phyloP scores from a whole-genome alignment of 495 filamentous ascomycete species.

The Hyaloscypha hepaticicola region DNA sequence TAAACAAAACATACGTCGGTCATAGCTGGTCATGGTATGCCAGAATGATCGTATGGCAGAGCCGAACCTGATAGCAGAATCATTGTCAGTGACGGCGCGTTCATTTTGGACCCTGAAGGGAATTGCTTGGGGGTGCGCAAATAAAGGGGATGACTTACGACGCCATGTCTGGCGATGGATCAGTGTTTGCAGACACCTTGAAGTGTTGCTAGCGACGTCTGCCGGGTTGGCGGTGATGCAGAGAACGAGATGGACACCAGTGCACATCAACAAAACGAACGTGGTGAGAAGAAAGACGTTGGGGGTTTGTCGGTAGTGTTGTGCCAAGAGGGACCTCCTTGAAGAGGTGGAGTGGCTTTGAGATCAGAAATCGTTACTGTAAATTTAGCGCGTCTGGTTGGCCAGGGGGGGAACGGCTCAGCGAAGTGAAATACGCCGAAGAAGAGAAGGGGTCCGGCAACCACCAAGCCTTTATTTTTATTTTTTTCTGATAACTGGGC shows the following conservation, averaged over 20 bases:
- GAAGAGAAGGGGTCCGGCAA: neutral
- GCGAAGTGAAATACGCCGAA: neutral
- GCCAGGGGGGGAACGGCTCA: neutral
- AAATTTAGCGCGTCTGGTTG: neutral
- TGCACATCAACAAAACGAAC: slow-evolving; percentile 6
- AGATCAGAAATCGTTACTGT: neutral
- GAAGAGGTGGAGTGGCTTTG: neutral
- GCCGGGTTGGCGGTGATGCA: slow-evolving; percentile 20
- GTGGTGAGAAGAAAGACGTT: slow-evolving; percentile 2
- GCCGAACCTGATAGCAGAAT: slow-evolving; percentile 25
- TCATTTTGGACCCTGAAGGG: slow-evolving; percentile 3
- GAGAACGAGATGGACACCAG: neutral
- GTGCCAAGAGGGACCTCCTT: neutral
- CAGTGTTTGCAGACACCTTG: slow-evolving; percentile 29
- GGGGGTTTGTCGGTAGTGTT: slow-evolving; percentile 9
- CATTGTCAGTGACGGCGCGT: slow-evolving; percentile 18
- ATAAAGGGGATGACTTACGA: slow-evolving; percentile 31
- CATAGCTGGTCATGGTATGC: slow-evolving; percentile 88
- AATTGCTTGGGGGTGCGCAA: neutral
- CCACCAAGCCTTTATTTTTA: neutral
- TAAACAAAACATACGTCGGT: slow-evolving; percentile 51
- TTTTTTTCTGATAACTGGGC: neutral
- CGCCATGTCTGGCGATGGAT: slow-evolving; percentile 34
- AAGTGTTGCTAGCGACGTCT: slow-evolving; percentile 4
- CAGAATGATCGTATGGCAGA: slow-evolving; percentile 72